Percentiles rank a stretch among this genome's conserved stretches.
Evolutionary conservation across 2,329 filamentous ascomycete genomes (phyloP).

Genomic region (Akanthomyces muscarius): DNA sequence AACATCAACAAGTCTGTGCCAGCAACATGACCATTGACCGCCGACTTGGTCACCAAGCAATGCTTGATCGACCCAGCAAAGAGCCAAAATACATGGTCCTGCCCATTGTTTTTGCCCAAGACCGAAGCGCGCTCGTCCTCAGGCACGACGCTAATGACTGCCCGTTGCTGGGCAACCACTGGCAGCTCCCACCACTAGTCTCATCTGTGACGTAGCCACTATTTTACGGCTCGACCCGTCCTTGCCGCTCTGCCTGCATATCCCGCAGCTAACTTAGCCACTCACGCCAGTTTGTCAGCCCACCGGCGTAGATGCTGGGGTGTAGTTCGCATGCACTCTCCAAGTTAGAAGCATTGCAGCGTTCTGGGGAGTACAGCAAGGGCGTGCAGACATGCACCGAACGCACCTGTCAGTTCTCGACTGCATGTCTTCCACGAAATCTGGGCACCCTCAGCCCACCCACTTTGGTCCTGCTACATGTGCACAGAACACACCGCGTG

Average conservation of each 20-base stretch:
- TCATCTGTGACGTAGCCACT: conserved; percentile 9
- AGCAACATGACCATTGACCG: background rate
- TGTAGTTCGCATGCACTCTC: no score
- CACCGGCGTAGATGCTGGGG: background rate
- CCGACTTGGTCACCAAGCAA: background rate
- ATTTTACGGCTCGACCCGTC: conserved; percentile 9
- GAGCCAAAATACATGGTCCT: background rate
- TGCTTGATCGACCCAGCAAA: background rate
- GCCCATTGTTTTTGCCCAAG: background rate
- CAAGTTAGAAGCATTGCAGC: no score
- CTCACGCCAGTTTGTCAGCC: background rate
- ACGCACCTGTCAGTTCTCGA: no score
- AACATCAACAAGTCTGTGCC: background rate
- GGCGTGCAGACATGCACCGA: no score
- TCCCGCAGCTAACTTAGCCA: background rate
- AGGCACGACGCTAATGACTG: background rate
- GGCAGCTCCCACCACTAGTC: background rate
- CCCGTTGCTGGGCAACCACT: conserved; percentile 9
- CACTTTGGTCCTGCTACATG: no score
- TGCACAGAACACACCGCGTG: no score
- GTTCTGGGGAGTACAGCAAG: no score
- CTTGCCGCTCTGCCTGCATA: conserved; percentile 4
- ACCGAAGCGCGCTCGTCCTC: background rate
- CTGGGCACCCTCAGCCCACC: no score
- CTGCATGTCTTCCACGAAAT: no score